Conservation (phyloP, 2,329 filamentous ascomycete species). For the Penicillium digitatum region DNA sequence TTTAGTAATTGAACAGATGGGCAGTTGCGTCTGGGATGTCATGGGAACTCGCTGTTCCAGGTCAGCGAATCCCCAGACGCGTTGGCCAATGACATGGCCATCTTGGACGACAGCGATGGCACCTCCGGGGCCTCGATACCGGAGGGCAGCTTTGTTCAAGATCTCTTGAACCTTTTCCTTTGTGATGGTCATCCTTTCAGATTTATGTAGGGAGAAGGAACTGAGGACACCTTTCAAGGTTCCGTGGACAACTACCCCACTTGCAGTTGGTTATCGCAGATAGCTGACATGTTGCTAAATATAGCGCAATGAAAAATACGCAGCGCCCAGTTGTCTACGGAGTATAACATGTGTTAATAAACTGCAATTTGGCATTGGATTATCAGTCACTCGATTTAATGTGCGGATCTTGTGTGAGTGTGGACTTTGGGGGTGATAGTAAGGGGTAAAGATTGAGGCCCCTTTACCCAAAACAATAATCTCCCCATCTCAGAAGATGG, state of each 20-base stretch:
- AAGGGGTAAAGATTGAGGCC: background rate
- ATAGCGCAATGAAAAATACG: background rate
- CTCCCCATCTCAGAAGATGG: background rate
- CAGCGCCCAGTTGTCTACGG: too few species aligned
- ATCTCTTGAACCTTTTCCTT: constrained; percentile 12
- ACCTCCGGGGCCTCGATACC: constrained; percentile 42
- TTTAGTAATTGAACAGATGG: constrained; percentile 49
- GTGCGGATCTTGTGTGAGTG: background rate
- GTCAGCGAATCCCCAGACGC: constrained; percentile 46
- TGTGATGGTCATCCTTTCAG: constrained; percentile 8
- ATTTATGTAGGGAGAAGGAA: background rate
- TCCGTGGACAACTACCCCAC: constrained; percentile 9
- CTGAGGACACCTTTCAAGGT: background rate
- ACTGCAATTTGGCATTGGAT: background rate
- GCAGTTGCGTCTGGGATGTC: constrained; percentile 36
- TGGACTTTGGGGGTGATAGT: background rate
- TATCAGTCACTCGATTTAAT: background rate
- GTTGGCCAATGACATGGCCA: constrained; percentile 40
- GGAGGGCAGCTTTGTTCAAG: constrained; percentile 18
- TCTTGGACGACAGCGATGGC: constrained; percentile 43
- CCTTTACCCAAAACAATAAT: background rate
- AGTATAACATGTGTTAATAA: background rate
- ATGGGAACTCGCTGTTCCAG: constrained; percentile 39
- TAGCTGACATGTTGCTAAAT: background rate
- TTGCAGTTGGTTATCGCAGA: constrained; percentile 1